Conservation (phyloP, 2,329 filamentous ascomycete genomes). For the Pseudogymnoascus sp. region DNA sequence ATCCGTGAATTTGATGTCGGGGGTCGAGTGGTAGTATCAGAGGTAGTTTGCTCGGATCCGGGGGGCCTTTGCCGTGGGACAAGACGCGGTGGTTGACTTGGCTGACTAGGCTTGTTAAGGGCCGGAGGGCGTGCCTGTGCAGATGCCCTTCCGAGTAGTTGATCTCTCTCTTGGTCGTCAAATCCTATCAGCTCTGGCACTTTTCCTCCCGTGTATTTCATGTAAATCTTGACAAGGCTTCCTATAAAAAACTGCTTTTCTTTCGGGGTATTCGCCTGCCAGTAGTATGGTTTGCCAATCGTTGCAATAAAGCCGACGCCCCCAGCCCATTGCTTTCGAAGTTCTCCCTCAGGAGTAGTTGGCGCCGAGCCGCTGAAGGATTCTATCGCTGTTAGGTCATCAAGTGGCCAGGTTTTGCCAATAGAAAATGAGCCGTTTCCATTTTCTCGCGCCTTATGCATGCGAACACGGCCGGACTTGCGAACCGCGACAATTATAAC, state of each 20-base stretch:
- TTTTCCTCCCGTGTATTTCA: slow-evolving; percentile 87
- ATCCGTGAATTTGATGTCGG: slow-evolving; percentile 21
- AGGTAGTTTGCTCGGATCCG: neutral
- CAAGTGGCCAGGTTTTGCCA: slow-evolving; percentile 95
- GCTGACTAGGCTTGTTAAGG: slow-evolving; percentile 14
- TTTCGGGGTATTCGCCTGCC: slow-evolving; percentile 86
- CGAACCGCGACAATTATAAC: slow-evolving; percentile 90
- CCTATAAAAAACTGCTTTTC: slow-evolving; percentile 99
- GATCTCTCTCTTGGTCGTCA: slow-evolving; percentile 67
- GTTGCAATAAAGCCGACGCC: slow-evolving; percentile 80
- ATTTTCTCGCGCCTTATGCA: slow-evolving; percentile 97
- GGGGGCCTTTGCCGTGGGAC: neutral
- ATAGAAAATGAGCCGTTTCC: slow-evolving; percentile 90
- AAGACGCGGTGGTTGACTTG: slow-evolving; percentile 13
- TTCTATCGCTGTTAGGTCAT: slow-evolving; percentile 77
- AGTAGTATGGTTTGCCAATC: slow-evolving; percentile 91
- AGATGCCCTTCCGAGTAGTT: slow-evolving; percentile 52
- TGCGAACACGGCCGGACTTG: slow-evolving; percentile 82
- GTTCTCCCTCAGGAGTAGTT: slow-evolving; percentile 49
- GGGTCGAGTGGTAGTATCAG: slow-evolving; percentile 4
- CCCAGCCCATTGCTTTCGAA: slow-evolving; percentile 66
- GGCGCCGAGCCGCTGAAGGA: slow-evolving; percentile 62
- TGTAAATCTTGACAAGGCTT: slow-evolving; percentile 90
- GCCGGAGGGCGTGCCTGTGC: slow-evolving; percentile 18
- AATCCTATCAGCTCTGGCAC: slow-evolving; percentile 75